Evolutionary conservation across 441 rosid genomes (phyloP).

Genomic region (Francoa sonchifolia): DNA sequence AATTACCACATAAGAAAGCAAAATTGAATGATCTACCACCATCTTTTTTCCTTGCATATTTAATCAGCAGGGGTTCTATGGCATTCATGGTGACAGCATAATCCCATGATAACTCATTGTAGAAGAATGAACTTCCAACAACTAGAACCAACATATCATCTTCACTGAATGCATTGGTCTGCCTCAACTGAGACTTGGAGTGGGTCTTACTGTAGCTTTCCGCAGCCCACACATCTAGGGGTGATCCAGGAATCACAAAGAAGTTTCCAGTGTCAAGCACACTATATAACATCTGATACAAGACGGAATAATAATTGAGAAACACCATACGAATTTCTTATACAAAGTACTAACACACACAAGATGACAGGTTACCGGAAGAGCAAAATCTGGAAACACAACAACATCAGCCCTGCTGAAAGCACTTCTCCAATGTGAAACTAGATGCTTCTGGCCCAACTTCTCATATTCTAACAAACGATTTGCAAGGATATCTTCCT

Average conservation of each 20-base stretch:
- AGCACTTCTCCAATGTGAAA: constrained; percentile 62
- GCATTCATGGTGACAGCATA: constrained; percentile 71
- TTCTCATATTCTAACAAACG: constrained; percentile 56
- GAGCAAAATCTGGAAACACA: constrained; percentile 68
- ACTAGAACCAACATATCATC: constrained; percentile 72
- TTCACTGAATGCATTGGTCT: constrained; percentile 37
- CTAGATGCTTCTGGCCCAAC: constrained; percentile 45
- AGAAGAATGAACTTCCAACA: constrained; percentile 81
- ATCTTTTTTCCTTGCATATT: constrained; percentile 63
- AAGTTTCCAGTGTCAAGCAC: constrained; percentile 94
- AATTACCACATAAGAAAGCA: constrained; percentile 75
- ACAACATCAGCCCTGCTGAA: constrained; percentile 67
- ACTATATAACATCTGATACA: constrained; percentile 83
- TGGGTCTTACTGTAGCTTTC: constrained; percentile 54
- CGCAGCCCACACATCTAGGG: constrained; percentile 86
- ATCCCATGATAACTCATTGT: constrained; percentile 75
- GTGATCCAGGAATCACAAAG: constrained; percentile 89
- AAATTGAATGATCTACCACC: constrained; percentile 52
- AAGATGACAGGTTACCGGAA: constrained; percentile 48
- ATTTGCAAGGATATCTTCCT: constrained; percentile 74
- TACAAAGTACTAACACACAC: constrained; percentile 8
- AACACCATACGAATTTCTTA: constrained; percentile 16
- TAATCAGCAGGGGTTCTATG: constrained; percentile 63
- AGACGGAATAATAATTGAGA: constrained; percentile 24
- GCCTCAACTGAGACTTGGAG: constrained; percentile 50